Base-by-base conservation (phyloP, 257 asterid species). In the Ophiorrhiza pumila region DNA sequence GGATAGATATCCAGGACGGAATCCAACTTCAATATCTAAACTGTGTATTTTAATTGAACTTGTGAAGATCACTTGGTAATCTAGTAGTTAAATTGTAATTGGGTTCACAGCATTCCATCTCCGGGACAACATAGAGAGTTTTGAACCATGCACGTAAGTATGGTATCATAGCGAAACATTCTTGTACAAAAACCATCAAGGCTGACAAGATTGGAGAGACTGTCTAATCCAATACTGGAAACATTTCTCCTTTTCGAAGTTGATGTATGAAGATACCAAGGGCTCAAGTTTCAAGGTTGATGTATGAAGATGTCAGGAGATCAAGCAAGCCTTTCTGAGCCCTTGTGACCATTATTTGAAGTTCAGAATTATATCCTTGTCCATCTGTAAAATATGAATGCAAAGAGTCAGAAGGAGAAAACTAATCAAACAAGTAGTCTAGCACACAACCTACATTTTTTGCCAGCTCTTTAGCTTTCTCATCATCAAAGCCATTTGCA, bases 391-490 rank as follows among this genome's bases (percentile, higher is more conserved):
- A 65, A 75, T 34, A n/a, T 59, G 25, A 35, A 59, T 42, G 31
- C 41, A 11, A 37, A 17, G 53, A 10, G 79, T 47, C 74, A 72
- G 23, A 49, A 41, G 55, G 70, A 77, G 61, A 55, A 71, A 56
- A 47, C 31, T 9, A 65, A 69, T 65, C n/a, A 34, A 60, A 67
- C 37, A 15, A 65, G 42, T 52, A 60, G n/a, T 57, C 71, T 29
- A 13, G 47, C 35, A 58, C 0, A 56, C 8, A 70, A 77, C 92
- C 81, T 83, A 91, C 98, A 61, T 72, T 80, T 77, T 87, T 87
- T n/a, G 89, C 90, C 76, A 94, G 77, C 80, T 88, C 97, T 69
- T 82, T 75, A 53, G 94, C 96, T 86, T 89, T 91, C 66, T 84
- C 95, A 53, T 94, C 93, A 65, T 87, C 88, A 83, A 89, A 89